Conservation (phyloP, 768 basidiomycete species). For the Mycena haematopus region DNA sequence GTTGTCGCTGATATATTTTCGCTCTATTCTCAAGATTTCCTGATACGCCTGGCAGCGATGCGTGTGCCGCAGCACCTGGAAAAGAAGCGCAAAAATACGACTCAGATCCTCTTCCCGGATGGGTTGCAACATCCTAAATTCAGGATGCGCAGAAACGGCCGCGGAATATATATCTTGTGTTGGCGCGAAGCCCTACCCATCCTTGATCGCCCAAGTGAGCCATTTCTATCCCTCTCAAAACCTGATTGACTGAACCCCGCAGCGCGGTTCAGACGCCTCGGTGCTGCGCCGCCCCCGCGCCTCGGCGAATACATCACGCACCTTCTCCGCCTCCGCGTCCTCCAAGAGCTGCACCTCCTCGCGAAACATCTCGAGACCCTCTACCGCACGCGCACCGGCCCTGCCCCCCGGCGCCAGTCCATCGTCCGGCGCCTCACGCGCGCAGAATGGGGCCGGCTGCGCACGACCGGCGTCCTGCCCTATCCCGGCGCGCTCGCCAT, state of each 20-base stretch:
- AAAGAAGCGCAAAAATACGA: slow-evolving; percentile 28
- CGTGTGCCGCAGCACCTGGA: slow-evolving; percentile 9
- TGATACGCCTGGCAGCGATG: slow-evolving; percentile 11
- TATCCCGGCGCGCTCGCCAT: slow-evolving; percentile 67
- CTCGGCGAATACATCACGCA: slow-evolving; percentile 65
- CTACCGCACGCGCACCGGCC: slow-evolving; percentile 27
- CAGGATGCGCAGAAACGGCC: slow-evolving; percentile 51
- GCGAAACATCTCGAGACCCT: slow-evolving; percentile 45
- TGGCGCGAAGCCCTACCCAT: slow-evolving; percentile 55
- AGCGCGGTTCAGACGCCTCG: slow-evolving; percentile 39
- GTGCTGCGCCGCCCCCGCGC: slow-evolving; percentile 45
- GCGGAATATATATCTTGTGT: slow-evolving; percentile 64
- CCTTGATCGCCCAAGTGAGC: slow-evolving; percentile 28
- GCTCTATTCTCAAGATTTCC: slow-evolving; percentile 13
- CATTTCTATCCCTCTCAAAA: not conserved
- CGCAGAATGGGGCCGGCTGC: slow-evolving; percentile 60
- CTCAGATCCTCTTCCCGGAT: slow-evolving; percentile 47
- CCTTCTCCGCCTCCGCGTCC: slow-evolving; percentile 70
- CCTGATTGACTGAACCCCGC: not conserved
- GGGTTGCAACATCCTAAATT: slow-evolving; percentile 73
- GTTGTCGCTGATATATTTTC: not conserved
- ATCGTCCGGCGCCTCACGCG: slow-evolving; percentile 71
- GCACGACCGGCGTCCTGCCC: slow-evolving; percentile 53
- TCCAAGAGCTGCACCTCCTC: slow-evolving; percentile 77
- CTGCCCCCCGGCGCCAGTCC: slow-evolving; percentile 32